Conservation (phyloP, 495 filamentous ascomycete genomes). For the Choiromyces venosus region DNA sequence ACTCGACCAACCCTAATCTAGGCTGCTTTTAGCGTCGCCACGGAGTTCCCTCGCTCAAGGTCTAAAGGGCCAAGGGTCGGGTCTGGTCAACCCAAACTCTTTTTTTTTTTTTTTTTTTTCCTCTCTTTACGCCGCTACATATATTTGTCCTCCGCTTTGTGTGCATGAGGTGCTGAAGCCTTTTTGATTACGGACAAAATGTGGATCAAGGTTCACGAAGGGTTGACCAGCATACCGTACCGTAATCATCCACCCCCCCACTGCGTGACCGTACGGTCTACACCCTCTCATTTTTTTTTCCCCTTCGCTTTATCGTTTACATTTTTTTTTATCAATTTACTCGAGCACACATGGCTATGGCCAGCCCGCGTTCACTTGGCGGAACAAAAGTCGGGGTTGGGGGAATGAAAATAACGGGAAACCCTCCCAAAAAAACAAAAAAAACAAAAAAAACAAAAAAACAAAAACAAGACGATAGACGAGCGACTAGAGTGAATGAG, state of each 20-base stretch:
- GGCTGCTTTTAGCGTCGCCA: not conserved
- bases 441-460: too few relatives aligned
- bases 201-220: conserved; percentile 20
- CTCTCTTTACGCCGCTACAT: not conserved
- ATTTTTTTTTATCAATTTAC: conserved; percentile 34
- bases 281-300: conserved; percentile 35
- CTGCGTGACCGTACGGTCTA: conserved; percentile 12
- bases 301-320: conserved; percentile 25
- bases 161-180: conserved; percentile 29
- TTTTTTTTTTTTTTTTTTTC: not conserved
- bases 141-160: conserved; percentile 25
- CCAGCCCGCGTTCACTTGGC: conserved; percentile 30
- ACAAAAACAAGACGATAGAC: not conserved
- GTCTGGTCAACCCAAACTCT: not conserved
- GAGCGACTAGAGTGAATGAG: not conserved
- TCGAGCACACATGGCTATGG: conserved; percentile 24
- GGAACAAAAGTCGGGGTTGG: conserved; percentile 27
- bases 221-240: conserved; percentile 13
- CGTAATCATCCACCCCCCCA: conserved; percentile 19
- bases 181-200: conserved; percentile 15
- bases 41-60: not conserved
- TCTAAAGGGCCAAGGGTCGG: not conserved
- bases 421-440: not conserved
- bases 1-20: not conserved
- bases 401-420: conserved; percentile 2